phyloP scores from a whole-genome alignment of 352 stramenopile genomes.

The Pythium guiyangense region DNA sequence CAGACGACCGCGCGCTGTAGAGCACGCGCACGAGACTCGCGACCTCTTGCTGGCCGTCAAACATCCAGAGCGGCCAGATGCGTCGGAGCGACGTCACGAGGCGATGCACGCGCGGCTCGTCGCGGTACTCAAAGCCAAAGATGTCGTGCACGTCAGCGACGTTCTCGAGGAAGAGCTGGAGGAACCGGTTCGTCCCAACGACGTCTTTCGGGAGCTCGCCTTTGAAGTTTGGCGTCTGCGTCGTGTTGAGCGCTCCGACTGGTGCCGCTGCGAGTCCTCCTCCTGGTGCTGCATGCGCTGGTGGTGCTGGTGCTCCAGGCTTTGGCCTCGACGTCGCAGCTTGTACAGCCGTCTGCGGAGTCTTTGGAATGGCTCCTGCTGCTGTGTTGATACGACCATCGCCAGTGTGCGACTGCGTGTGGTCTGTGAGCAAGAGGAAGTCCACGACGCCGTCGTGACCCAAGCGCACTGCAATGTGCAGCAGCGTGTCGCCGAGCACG shows the following conservation, averaged over 20 bases:
- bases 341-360: neutral
- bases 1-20: constrained; percentile 50
- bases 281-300: neutral
- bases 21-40: constrained; percentile 59
- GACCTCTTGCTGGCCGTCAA: constrained; percentile 55
- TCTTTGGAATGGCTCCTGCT: neutral
- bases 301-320: neutral
- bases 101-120: constrained; percentile 63
- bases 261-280: too few species aligned
- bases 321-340: neutral
- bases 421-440: constrained; percentile 61
- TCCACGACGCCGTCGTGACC: constrained; percentile 46
- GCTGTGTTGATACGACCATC: neutral
- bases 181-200: constrained; percentile 18
- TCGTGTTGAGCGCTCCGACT: constrained; percentile 22
- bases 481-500: constrained; percentile 62
- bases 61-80: constrained; percentile 79
- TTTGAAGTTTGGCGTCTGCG: constrained; percentile 62
- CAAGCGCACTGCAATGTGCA: constrained; percentile 65
- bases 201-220: constrained; percentile 50
- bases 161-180: constrained; percentile 47
- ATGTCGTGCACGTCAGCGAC: constrained; percentile 60
- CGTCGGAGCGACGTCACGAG: constrained; percentile 43
- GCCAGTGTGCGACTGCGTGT: constrained; percentile 8
- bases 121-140: constrained; percentile 51